Base-by-base conservation (phyloP, 805 yeast species). In the Metschnikowia noctiluminum region DNA sequence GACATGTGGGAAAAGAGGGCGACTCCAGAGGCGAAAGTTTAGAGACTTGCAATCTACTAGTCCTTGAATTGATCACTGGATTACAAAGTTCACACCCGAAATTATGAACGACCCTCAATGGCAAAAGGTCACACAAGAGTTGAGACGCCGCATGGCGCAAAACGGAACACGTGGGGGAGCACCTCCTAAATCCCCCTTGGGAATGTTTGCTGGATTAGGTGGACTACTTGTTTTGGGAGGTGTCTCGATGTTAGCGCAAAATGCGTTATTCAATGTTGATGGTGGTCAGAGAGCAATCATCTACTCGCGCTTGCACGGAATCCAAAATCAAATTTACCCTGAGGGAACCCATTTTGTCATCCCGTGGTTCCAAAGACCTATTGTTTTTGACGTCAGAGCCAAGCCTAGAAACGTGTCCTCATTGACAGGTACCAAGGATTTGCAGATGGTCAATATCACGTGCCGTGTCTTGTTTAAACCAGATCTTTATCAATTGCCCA, bases 381-480 rank as follows among this genome's bases (percentile, higher is more conserved):
- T 94, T 43, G 73, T 89, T 14, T 94, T 80, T 67, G 99, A 94
- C 66, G 96, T 94, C 28, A 80, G 97, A 64, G 91, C 97, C n/a
- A 87, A 83, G 55, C 98, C 99, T 34, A 85, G 94, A 70, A 88
- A 87, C 58, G 91, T 94, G 62, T 83, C 96, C 39, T 86, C 98
- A 21, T 88, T 90, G 55, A 94, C 99, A 1, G 99, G 99, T 35
- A 89, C 97, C 26, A 94, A 92, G 73, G 99, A 94, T 71, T 79
- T 94, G 65, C 99, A 94, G 74, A 94, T 94, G 99, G 99, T 94
- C 43, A 94, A 90, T 69, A 92, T 94, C 64, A 92, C 98, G n/a
- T 94, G 99, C 70, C 85, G 99, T 74, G 99, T 94, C 27, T 79
- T 94, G 60, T 86, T 95, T 48, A 84, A 91, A 66, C 99, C 99